Percentiles rank a stretch among this genome's conserved stretches.
These are phyloP conservation scores for Penicillium cinerascens DNA, from an alignment of 495 filamentous ascomycete genomes.

Conservation along the genomic window DNA sequence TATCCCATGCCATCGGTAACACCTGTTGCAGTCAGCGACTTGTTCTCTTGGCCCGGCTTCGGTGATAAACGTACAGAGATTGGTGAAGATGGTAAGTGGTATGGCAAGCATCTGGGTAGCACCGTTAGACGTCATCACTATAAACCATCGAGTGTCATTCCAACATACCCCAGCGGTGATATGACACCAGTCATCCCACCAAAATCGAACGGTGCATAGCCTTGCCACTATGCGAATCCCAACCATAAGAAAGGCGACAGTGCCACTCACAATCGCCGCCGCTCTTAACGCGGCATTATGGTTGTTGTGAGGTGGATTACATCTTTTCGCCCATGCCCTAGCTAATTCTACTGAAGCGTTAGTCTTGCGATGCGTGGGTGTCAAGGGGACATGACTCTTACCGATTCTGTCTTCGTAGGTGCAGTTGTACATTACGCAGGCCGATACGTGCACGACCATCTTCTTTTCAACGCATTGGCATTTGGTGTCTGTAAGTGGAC, in stretches of 20 bases:
- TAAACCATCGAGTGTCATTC: neutral
- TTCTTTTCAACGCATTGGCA: neutral
- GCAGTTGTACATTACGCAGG: neutral
- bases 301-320: slow-evolving; percentile 10
- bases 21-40: neutral
- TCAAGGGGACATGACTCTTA: neutral
- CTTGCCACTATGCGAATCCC: slow-evolving; percentile 5
- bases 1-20: slow-evolving; percentile 10
- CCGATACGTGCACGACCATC: neutral
- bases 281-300: slow-evolving; percentile 2
- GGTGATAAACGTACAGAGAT: slow-evolving; percentile 1
- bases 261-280: neutral
- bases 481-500: neutral
- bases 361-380: neutral
- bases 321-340: neutral
- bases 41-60: neutral
- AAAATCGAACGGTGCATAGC: slow-evolving; percentile 5
- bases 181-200: slow-evolving; percentile 19
- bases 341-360: neutral
- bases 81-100: slow-evolving; percentile 1
- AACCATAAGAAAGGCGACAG: slow-evolving; percentile 2
- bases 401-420: neutral
- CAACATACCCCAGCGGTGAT: slow-evolving; percentile 8
- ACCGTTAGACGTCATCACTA: neutral
- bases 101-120: slow-evolving; percentile 1